Percentiles rank a stretch among this genome's conserved stretches.
phyloP scores from a whole-genome alignment of 106 monocot species.

The Hemerocallis citrina region DNA sequence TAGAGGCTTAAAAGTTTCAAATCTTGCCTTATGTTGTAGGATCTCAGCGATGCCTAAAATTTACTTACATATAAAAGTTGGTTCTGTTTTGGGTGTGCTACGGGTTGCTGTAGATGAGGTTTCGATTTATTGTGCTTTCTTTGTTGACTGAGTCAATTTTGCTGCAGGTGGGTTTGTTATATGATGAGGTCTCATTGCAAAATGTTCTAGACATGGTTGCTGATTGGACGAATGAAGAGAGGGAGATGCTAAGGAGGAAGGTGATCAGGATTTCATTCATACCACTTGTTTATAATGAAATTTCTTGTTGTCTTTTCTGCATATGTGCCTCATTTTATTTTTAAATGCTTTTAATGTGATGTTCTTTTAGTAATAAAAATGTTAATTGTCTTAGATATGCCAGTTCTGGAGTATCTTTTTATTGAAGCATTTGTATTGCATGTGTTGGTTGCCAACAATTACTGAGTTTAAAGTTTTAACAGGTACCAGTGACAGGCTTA shows the following conservation, averaged over 20 bases:
- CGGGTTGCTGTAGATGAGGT: neutral
- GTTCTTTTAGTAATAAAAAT: neutral
- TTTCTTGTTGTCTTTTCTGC: neutral
- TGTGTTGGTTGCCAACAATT: neutral
- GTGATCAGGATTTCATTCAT: constrained; percentile 16
- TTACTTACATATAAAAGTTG: neutral
- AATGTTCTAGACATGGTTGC: constrained; percentile 71
- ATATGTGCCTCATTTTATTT: neutral
- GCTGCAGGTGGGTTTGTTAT: constrained; percentile 81
- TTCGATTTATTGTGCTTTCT: neutral
- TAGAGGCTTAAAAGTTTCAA: too few relatives aligned
- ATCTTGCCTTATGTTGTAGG: too few relatives aligned
- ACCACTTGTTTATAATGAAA: neutral
- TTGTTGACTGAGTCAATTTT: neutral
- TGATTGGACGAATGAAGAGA: constrained; percentile 98
- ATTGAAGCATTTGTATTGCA: neutral
- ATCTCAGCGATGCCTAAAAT: neutral
- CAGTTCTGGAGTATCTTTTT: neutral
- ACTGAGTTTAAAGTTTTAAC: constrained; percentile 3
- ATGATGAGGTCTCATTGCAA: constrained; percentile 88
- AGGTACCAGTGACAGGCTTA: constrained; percentile 89
- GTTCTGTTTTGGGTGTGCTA: neutral
- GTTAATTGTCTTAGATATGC: neutral
- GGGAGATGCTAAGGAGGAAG: constrained; percentile 82
- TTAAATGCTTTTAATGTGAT: too few relatives aligned